Base-by-base conservation (phyloP, 169 alveolate genomes). In the Cryptosporidium xiaoi region DNA sequence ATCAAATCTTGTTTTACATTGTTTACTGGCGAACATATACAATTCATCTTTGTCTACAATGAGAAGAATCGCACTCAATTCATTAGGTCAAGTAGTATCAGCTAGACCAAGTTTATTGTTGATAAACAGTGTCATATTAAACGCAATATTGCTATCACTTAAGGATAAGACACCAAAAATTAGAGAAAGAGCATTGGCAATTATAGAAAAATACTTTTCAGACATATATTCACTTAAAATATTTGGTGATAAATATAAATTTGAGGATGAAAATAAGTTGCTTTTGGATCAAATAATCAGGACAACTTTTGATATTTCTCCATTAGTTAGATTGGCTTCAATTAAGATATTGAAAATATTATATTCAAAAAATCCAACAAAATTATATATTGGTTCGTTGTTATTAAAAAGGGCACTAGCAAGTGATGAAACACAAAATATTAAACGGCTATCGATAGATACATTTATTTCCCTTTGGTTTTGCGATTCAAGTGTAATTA, bases 111-210 rank as follows among this genome's bases (percentile, higher is more conserved):
- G 27, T 27, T 48, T 77, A 7, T 20, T 62, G 31, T 20, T 53
- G 31, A 58, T 46, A 34, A 77, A 62, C 27, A 71, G 56, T 12
- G 18, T 65, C 10, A 36, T 77, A 7, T 62, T 62, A 24, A 77
- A 56, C 15, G 87, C 87, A 24, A 60, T 77, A 15, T 29, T 77
- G 18, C 13, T 60, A 24, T 56, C 87, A 8, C 29, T 77, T 10
- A 56, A 60, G 64, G 87, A 77, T 77, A 77, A 77, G 51, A 62
- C 87, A 5, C 87, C 87, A n/a, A 77, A 77, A 46, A 48, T 77
- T 56, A 77, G 87, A 48, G 87, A 77, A 56, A 77, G 87, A 77
- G 69, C 87, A 6, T 46, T 77, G 8, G 71, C 64, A 34, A 56
- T 77, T 18, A 48, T 62, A 16, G 87, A 77, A 77, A 77, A 77